These are phyloP conservation scores for Magnolia officinalis DNA, from an alignment of 164 flowering plant genomes.

Conservation along the genomic window DNA sequence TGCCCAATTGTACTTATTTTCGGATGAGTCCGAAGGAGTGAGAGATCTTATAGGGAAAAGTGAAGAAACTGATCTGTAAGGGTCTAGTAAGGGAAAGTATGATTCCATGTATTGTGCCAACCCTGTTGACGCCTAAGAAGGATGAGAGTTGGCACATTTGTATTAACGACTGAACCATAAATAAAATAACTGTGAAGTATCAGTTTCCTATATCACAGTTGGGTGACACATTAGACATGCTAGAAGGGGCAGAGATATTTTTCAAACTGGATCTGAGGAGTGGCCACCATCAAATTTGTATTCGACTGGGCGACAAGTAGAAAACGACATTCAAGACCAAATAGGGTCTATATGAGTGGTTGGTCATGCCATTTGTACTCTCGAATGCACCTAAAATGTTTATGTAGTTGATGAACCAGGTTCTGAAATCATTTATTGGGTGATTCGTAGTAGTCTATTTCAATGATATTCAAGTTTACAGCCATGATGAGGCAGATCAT, in stretches of 20 bases:
- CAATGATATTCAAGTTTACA: too few species aligned
- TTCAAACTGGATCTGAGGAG: not conserved
- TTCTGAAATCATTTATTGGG: conserved; percentile 2
- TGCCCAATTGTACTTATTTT: too few species aligned
- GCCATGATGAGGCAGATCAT: too few species aligned
- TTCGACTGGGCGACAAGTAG: too few species aligned
- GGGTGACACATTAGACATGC: not conserved
- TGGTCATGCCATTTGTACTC: not conserved
- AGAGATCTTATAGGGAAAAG: too few species aligned
- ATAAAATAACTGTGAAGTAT: too few species aligned
- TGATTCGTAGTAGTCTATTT: not conserved
- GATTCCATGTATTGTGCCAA: not conserved
- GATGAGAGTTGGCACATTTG: not conserved
- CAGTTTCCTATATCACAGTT: not conserved
- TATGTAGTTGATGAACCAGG: conserved; percentile 1
- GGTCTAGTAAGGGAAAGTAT: not conserved
- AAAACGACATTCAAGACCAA: not conserved
- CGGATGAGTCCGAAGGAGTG: too few species aligned
- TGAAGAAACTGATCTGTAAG: not conserved
- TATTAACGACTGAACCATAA: too few species aligned
- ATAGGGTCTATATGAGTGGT: not conserved
- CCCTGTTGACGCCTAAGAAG: not conserved
- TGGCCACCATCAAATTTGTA: not conserved
- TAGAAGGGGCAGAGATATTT: not conserved
- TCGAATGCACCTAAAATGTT: conserved; percentile 2